Evolutionary conservation across 1,284 basidiomycete genomes (phyloP), one percentile per base, ranked within the genome.

Genomic region (Cystobasidium sp.): DNA sequence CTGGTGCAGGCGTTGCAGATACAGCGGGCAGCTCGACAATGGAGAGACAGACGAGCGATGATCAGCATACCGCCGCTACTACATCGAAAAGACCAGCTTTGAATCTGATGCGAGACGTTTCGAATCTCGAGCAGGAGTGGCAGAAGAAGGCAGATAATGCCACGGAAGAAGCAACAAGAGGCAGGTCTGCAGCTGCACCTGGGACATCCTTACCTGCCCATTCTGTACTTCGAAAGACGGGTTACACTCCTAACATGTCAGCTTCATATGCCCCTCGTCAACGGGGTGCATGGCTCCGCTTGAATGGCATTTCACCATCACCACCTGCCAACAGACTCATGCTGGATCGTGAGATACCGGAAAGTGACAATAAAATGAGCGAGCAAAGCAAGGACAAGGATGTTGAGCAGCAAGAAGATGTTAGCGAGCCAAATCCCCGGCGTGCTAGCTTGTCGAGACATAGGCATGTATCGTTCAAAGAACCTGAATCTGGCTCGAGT

Each of bases 401-500:
- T 66, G 14, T 22, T 24, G 46, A 31, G 31, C 31, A 31, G 31
- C 31, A 51, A 24, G 63, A 9, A 53, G 24, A 7, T 1, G 64
- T 31, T 16, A 37, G 20, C 22, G 49, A 67, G 7, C 46, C 39
- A 9, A 68, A n/a, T 47, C 10, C 43, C 5, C 39, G 20, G 24
- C 44, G 69, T 6, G 43, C 47, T 12, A 71, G 18, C 24, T 37
- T 53, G 22, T 31, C 39, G 6, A 73, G 59, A 39, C 31, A 52
- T 47, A 22, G 70, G 43, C 70, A 73, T 44, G 70, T 73, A 43
- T 62, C 56, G 1, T 73, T 73, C 22, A 73, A 73, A 22, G 70
- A 73, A 22, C 70, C 70, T 14, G 70, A 73, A 22, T 20, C 37
- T 22, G 56, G 22, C 10, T 43, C 64, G 5, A 66, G 64, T 18